Evolutionary conservation across 139 green algal genomes (phyloP).

Genomic region (Chlamydomonas schloesseri): DNA sequence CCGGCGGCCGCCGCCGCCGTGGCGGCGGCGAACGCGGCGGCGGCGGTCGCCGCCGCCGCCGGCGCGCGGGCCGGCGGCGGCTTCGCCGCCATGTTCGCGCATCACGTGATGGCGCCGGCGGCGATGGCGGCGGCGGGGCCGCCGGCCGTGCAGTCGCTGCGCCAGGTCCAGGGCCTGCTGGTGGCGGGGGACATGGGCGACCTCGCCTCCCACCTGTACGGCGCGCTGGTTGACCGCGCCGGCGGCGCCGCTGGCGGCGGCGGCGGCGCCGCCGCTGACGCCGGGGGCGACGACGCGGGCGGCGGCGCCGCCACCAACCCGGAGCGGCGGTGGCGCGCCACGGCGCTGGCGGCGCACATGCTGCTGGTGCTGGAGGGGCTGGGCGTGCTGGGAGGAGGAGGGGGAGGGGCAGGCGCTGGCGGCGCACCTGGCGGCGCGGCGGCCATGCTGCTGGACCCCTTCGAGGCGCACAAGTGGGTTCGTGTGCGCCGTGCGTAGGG

Average conservation of each 20-base stretch:
- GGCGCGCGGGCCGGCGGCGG: background rate
- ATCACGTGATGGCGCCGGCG: background rate
- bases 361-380: conserved; percentile 70
- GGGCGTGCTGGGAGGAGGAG: conserved; percentile 43
- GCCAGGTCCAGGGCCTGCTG: conserved; percentile 48
- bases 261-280: background rate
- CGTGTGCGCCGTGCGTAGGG: too few species aligned
- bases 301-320: background rate
- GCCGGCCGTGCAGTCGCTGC: conserved; percentile 25
- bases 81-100: conserved; percentile 19
- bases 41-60: background rate
- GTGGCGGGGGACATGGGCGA: conserved; percentile 42
- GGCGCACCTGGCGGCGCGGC: too few species aligned
- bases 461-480: conserved; percentile 12
- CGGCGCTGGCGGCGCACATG: conserved; percentile 73
- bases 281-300: background rate
- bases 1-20: background rate
- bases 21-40: background rate
- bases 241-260: background rate
- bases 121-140: background rate
- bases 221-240: conserved; percentile 27
- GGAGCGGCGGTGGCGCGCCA: conserved; percentile 31
- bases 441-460: background rate
- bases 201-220: conserved; percentile 40
- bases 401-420: too few species aligned